phyloP scores from a whole-genome alignment of 1,139 yeast genomes.

The Yamadazyma blattariae region DNA sequence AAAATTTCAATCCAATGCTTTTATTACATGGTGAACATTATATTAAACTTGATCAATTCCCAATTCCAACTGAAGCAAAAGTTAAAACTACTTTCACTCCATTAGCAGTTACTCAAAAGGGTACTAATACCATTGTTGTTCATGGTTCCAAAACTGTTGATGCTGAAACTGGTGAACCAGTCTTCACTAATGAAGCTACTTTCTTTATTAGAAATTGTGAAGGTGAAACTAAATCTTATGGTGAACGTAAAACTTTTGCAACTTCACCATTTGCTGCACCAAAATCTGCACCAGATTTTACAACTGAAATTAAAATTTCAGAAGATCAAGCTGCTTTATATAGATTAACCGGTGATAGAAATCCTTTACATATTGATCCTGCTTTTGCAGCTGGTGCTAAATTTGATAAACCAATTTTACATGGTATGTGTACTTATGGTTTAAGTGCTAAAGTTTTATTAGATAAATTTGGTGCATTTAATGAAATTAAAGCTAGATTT shows the following conservation, averaged over 20 bases:
- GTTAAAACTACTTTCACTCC: conserved; percentile 65
- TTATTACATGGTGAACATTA: conserved; percentile 96
- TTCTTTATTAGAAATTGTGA: conserved; percentile 83
- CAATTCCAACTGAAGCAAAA: conserved; percentile 71
- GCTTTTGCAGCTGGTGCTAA: conserved; percentile 85
- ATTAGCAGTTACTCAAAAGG: conserved; percentile 78
- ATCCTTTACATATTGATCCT: conserved; percentile 95
- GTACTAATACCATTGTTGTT: conserved; percentile 80
- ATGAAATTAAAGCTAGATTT: conserved; percentile 88
- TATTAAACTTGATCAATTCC: conserved; percentile 73
- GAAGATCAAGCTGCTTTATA: conserved; percentile 85
- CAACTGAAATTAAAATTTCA: conserved; percentile 55
- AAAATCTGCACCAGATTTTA: conserved; percentile 64
- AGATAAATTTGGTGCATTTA: conserved; percentile 79
- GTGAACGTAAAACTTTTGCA: conserved; percentile 55
- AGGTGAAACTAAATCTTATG: conserved; percentile 54
- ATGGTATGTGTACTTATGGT: conserved; percentile 90
- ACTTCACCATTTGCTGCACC: conserved; percentile 67
- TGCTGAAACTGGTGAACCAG: conserved; percentile 60
- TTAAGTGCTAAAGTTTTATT: conserved; percentile 71
- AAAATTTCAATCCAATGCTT: conserved; percentile 84
- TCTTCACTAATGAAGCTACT: conserved; percentile 83
- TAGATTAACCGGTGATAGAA: conserved; percentile 90
- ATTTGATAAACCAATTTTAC: conserved; percentile 84
- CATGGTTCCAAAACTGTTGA: conserved; percentile 75